phyloP scores from a whole-genome alignment of 192 early-diverging fungal genomes.

The Diversispora eburnea region DNA sequence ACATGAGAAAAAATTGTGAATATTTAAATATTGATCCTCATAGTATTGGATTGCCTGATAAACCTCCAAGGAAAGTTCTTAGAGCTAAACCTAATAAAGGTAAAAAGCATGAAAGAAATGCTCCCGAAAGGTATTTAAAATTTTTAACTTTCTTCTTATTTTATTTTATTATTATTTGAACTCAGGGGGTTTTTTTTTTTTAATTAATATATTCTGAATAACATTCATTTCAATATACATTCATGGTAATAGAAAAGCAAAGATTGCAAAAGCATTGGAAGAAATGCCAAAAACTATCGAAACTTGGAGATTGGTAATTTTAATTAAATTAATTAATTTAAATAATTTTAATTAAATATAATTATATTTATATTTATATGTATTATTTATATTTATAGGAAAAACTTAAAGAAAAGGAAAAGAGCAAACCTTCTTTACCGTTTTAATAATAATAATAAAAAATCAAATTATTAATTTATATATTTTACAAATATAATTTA shows the following conservation, averaged over 20 bases:
- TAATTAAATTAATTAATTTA: not conserved
- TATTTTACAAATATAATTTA: conserved; percentile 66
- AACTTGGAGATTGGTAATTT: conserved; percentile 41
- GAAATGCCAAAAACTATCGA: conserved; percentile 47
- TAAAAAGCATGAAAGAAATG: conserved; percentile 40
- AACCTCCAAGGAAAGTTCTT: conserved; percentile 35
- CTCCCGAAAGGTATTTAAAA: conserved; percentile 32
- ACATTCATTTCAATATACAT: not conserved
- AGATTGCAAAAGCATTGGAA: conserved; percentile 41
- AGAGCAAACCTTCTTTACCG: conserved; percentile 19
- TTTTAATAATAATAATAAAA: conserved; percentile 1
- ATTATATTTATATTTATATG: not conserved
- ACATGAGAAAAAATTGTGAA: conserved; percentile 61
- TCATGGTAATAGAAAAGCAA: conserved; percentile 31
- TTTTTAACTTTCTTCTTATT: not conserved
- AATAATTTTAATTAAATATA: not conserved
- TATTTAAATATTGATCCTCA: conserved; percentile 45
- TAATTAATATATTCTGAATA: not conserved
- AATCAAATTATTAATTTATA: not conserved
- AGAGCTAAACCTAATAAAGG: conserved; percentile 40
- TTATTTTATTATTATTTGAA: not conserved
- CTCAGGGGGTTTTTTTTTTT: not conserved
- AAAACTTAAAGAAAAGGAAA: conserved; percentile 23
- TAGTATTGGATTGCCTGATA: conserved; percentile 47
- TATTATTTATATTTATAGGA: not conserved